Evolutionary conservation across 495 filamentous ascomycete species (phyloP).

Genomic region (Talaromyces trachyspermus): DNA sequence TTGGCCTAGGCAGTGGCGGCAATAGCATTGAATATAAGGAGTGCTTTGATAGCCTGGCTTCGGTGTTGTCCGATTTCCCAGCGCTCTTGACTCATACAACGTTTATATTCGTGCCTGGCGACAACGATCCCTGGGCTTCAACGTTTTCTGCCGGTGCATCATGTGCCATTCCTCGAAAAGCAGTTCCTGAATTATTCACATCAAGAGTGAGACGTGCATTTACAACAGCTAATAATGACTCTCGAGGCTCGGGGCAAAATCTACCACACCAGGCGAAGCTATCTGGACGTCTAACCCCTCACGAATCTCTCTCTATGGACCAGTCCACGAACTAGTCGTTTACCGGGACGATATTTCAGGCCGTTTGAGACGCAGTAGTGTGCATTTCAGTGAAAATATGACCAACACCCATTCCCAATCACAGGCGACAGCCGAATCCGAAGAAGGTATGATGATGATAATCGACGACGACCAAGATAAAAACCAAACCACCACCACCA

Average conservation of each 20-base stretch:
- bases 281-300: constrained; percentile 85
- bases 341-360: constrained; percentile 79
- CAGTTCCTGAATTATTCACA: constrained; percentile 81
- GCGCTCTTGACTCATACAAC: constrained; percentile 67
- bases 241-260: constrained; percentile 33
- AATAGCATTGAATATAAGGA: constrained; percentile 92
- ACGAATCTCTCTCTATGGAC: constrained; percentile 73
- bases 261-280: constrained; percentile 58
- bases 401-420: constrained; percentile 13
- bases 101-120: constrained; percentile 88
- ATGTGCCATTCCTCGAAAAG: constrained; percentile 60
- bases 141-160: constrained; percentile 80
- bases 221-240: constrained; percentile 62
- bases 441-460: constrained; percentile 1
- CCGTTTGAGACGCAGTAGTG: constrained; percentile 63
- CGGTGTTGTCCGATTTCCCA: constrained; percentile 79
- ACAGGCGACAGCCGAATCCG: constrained; percentile 14
- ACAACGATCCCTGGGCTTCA: constrained; percentile 91
- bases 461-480: constrained; percentile 34
- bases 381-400: constrained; percentile 42
- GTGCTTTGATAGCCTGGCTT: constrained; percentile 79
- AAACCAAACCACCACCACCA: constrained; percentile 25
- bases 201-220: constrained; percentile 74
- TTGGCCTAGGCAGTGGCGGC: constrained; percentile 58
- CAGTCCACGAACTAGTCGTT: constrained; percentile 74